Conservation (phyloP, 257 asterid genomes). For the Penstemon newberryi region DNA sequence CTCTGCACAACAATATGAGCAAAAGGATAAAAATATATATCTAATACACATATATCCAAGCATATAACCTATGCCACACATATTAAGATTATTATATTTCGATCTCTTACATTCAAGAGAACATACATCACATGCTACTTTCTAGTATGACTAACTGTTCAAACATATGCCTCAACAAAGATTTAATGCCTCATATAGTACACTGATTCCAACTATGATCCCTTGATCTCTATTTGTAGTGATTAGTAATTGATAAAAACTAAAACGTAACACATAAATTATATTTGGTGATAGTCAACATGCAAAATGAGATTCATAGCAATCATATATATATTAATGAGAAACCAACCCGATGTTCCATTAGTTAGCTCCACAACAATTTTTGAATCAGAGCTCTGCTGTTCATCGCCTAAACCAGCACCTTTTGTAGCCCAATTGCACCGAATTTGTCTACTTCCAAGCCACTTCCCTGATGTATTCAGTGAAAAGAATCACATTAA, state of each 20-base stretch:
- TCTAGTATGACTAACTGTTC: neutral
- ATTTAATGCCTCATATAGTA: neutral
- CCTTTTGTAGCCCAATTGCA: slow-evolving; percentile 43
- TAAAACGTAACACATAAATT: neutral
- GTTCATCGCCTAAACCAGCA: slow-evolving; percentile 61
- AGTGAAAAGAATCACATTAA: neutral
- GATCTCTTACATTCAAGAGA: neutral
- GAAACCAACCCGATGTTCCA: slow-evolving; percentile 60
- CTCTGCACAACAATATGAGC: slow-evolving; percentile 46
- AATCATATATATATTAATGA: neutral
- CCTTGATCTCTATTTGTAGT: neutral
- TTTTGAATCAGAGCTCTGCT: slow-evolving; percentile 56
- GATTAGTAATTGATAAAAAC: neutral
- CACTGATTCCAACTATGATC: slow-evolving; percentile 1
- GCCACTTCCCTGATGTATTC: slow-evolving; percentile 64
- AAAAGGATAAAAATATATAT: neutral
- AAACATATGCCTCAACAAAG: neutral
- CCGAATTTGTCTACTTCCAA: slow-evolving; percentile 89
- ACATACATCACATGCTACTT: neutral
- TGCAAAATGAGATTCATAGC: slow-evolving; percentile 6
- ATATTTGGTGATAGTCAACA: neutral
- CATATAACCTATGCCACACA: neutral
- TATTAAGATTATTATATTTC: neutral
- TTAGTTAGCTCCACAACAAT: slow-evolving; percentile 57
- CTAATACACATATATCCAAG: neutral